Percentiles rank a stretch among this genome's conserved stretches.
Evolutionary conservation across 768 basidiomycete genomes (phyloP).

Genomic region (Boletus reticuloceps): DNA sequence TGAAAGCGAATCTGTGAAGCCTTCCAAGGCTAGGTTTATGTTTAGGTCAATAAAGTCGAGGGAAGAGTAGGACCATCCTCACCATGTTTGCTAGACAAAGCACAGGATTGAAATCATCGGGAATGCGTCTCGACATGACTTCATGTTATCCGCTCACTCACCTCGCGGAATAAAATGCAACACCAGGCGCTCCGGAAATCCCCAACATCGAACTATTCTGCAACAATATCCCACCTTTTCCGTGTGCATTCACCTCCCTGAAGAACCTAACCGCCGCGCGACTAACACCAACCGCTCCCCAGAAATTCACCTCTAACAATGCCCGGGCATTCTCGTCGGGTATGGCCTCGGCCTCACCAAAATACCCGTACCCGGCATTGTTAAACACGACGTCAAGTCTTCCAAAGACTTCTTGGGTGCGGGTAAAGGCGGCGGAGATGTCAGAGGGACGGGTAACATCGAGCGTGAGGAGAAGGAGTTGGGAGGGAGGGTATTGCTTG

Average conservation of each 20-base stretch:
- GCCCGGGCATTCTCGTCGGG: slow-evolving; percentile 28
- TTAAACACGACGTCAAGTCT: background rate
- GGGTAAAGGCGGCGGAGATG: background rate
- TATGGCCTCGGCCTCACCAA: slow-evolving; percentile 34
- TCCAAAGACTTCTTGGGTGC: background rate
- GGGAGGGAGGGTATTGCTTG: slow-evolving; percentile 22
- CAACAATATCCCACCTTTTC: slow-evolving; percentile 7
- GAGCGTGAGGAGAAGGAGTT: background rate
- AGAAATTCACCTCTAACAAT: slow-evolving; percentile 35
- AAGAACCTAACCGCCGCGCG: slow-evolving; percentile 28
- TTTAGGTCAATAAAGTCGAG: background rate
- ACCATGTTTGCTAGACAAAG: slow-evolving; percentile 12
- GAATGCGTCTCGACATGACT: background rate
- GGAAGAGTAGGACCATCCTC: background rate
- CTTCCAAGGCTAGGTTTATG: slow-evolving; percentile 10
- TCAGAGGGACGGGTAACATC: background rate
- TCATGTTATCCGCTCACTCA: background rate
- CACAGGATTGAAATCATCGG: background rate
- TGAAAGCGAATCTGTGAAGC: slow-evolving; percentile 5
- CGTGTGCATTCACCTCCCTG: slow-evolving; percentile 29
- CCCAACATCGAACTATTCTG: slow-evolving; percentile 11
- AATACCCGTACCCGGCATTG: background rate
- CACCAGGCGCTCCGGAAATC: background rate
- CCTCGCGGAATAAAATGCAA: slow-evolving; percentile 11
- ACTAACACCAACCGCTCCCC: slow-evolving; percentile 16